Evolutionary conservation across 2,329 filamentous ascomycete species (phyloP).

Genomic region (Paecilomyces fulvus): DNA sequence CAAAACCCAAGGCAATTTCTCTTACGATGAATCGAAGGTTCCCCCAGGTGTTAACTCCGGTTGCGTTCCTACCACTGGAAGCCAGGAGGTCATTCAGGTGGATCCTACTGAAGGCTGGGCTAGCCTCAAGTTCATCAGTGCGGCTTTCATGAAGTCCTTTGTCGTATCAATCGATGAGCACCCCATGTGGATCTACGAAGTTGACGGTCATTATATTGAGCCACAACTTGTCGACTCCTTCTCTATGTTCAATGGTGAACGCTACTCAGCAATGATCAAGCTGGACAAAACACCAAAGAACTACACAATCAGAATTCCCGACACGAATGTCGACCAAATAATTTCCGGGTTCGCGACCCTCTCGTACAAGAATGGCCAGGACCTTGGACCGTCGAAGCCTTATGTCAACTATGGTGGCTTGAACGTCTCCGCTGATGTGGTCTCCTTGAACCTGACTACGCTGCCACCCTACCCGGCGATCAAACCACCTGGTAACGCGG

Average conservation of each 20-base stretch:
- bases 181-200: slow-evolving; percentile 28
- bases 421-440: slow-evolving; percentile 32
- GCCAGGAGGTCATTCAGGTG: slow-evolving; percentile 37
- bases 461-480: slow-evolving; percentile 42
- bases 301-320: slow-evolving; percentile 42
- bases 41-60: slow-evolving; percentile 20
- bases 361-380: slow-evolving; percentile 23
- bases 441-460: slow-evolving; percentile 34
- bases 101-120: slow-evolving; percentile 37
- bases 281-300: slow-evolving; percentile 28
- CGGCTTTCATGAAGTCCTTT: slow-evolving; percentile 42
- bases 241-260: slow-evolving; percentile 21
- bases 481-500: slow-evolving; percentile 31
- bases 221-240: slow-evolving; percentile 24
- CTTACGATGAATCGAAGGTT: slow-evolving; percentile 11
- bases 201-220: slow-evolving; percentile 30
- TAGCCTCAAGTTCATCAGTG: slow-evolving; percentile 48
- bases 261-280: slow-evolving; percentile 27
- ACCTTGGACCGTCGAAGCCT: slow-evolving; percentile 18
- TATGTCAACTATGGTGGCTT: slow-evolving; percentile 45
- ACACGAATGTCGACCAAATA: slow-evolving; percentile 43
- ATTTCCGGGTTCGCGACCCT: slow-evolving; percentile 45
- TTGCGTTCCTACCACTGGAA: slow-evolving; percentile 42
- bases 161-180: slow-evolving; percentile 37
- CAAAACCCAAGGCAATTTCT: slow-evolving; percentile 4